Evolutionary conservation across 208 protist species (phyloP).

Genomic region (Phytomonas sp.): DNA sequence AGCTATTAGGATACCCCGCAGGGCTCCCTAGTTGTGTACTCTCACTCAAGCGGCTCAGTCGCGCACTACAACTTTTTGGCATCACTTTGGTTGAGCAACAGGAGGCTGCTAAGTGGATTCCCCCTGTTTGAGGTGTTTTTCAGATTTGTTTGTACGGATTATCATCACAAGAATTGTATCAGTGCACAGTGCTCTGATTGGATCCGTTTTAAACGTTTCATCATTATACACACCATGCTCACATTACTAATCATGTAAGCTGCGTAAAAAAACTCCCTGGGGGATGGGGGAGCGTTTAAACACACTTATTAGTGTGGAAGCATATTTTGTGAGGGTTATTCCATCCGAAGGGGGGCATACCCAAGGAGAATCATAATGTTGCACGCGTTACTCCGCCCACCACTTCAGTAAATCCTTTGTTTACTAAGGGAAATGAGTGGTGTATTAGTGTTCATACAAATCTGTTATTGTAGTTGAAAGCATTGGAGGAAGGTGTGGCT

Average conservation of each 20-base stretch:
- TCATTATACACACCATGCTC: not conserved
- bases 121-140: not conserved
- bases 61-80: not conserved
- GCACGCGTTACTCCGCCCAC: too few species aligned
- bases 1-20: not conserved
- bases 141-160: not conserved
- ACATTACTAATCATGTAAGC: too few species aligned
- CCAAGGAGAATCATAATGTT: too few species aligned
- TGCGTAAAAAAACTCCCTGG: too few species aligned
- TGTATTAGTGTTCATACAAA: not conserved
- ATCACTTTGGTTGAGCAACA: not conserved
- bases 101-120: not conserved
- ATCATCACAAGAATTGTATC: not conserved
- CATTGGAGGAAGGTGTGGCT: not conserved
- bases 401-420: too few species aligned
- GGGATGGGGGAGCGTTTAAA: not conserved
- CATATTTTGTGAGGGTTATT: not conserved
- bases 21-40: not conserved
- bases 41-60: not conserved
- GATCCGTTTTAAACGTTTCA: not conserved
- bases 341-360: not conserved
- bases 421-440: not conserved
- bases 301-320: not conserved
- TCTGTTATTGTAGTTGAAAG: not conserved
- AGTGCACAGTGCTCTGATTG: not conserved